These are phyloP conservation scores for Hymenoscyphus albidus DNA, from an alignment of 2,329 filamentous ascomycete genomes.

Conservation along the genomic window DNA sequence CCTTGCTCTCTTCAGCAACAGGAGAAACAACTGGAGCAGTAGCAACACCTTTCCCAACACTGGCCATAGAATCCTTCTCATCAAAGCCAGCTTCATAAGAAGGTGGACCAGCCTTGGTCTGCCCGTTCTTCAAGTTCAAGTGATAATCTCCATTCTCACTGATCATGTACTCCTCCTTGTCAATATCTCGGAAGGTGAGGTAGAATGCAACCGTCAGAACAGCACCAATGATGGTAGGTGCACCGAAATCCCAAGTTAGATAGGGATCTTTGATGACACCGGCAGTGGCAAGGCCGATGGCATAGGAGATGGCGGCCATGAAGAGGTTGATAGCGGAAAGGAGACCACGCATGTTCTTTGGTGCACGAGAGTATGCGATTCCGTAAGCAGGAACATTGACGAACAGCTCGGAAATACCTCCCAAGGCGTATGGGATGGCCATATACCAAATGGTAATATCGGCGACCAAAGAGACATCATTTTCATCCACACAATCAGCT, in stretches of 20 bases:
- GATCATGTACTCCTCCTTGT: slow-evolving; percentile 39
- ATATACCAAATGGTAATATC: slow-evolving; percentile 53
- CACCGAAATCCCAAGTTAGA: slow-evolving; percentile 48
- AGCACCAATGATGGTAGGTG: slow-evolving; percentile 43
- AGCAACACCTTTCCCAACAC: neutral
- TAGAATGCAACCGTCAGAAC: slow-evolving; percentile 44
- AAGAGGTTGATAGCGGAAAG: slow-evolving; percentile 48
- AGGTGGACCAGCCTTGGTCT: neutral
- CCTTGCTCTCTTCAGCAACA: neutral
- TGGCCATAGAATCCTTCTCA: slow-evolving; percentile 3
- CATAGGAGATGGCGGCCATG: slow-evolving; percentile 43
- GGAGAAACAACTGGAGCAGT: neutral
- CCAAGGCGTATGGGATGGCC: slow-evolving; percentile 47
- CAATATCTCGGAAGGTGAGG: slow-evolving; percentile 38
- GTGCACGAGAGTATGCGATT: slow-evolving; percentile 48
- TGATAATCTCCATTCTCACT: slow-evolving; percentile 7
- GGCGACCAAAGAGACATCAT: slow-evolving; percentile 17
- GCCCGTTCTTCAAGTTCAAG: neutral
- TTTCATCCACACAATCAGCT: slow-evolving; percentile 14
- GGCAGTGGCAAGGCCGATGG: slow-evolving; percentile 42
- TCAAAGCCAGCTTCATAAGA: neutral
- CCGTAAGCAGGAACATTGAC: slow-evolving; percentile 48
- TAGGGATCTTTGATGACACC: slow-evolving; percentile 46
- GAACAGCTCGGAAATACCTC: slow-evolving; percentile 50
- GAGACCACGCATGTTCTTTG: slow-evolving; percentile 48